Conservation (phyloP, 2,329 filamentous ascomycete species). For the Penicillium sp. region DNA sequence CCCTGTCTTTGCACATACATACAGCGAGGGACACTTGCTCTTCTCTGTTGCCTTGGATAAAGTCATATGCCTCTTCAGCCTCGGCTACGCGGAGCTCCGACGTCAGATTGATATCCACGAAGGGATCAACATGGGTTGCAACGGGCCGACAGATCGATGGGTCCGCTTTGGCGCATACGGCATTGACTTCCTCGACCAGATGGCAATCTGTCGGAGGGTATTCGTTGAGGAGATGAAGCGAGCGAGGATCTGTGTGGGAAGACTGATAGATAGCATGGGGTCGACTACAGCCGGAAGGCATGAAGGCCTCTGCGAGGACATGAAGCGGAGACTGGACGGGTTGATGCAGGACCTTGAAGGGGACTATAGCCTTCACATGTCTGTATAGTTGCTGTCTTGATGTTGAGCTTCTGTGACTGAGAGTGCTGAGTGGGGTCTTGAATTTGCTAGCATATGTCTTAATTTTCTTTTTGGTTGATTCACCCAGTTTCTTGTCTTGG, state of each 20-base stretch:
- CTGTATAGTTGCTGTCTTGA: neutral
- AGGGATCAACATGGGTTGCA: neutral
- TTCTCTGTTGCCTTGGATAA: constrained; percentile 23
- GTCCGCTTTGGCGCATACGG: constrained; percentile 20
- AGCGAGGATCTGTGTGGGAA: constrained; percentile 13
- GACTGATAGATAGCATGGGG: constrained; percentile 18
- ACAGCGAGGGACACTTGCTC: constrained; percentile 20
- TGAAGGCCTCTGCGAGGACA: constrained; percentile 21
- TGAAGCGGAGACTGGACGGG: constrained; percentile 17
- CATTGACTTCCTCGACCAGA: constrained; percentile 21
- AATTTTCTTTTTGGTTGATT: neutral
- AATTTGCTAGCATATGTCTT: neutral
- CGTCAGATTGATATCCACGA: constrained; percentile 14
- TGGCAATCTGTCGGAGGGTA: constrained; percentile 14
- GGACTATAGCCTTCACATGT: neutral
- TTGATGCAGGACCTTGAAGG: constrained; percentile 15
- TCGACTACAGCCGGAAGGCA: constrained; percentile 14
- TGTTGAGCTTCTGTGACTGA: neutral
- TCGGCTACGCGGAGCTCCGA: constrained; percentile 19
- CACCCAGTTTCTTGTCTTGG: neutral
- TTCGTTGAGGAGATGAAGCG: constrained; percentile 22
- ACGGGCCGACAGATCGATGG: constrained; percentile 6
- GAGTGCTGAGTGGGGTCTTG: neutral
- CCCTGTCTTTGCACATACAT: constrained; percentile 5
- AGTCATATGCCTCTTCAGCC: constrained; percentile 15